Conservation (phyloP, 208 protist genomes). For the Trypanosoma cruzi region DNA sequence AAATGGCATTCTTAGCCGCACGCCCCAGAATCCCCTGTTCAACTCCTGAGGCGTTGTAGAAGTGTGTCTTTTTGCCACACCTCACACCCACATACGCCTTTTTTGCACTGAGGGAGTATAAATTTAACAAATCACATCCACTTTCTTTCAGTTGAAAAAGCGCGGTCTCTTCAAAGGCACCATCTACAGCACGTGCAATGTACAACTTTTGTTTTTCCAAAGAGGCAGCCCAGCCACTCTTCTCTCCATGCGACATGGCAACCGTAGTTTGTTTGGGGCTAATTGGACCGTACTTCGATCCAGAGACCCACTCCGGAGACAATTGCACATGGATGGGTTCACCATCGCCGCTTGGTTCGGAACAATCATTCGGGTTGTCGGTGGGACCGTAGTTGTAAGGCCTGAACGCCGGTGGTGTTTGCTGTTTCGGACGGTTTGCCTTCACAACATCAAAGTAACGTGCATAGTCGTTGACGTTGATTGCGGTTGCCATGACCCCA, state of each 20-base stretch:
- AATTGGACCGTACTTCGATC: neutral
- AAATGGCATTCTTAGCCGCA: slow-evolving; percentile 7
- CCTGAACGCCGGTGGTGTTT: neutral
- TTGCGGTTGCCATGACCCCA: slow-evolving; percentile 13
- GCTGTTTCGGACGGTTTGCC: neutral
- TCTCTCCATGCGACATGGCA: neutral
- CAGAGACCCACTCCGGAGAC: slow-evolving; percentile 16
- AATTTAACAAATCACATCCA: slow-evolving; percentile 1
- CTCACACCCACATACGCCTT: slow-evolving; percentile 14
- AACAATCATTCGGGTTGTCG: slow-evolving; percentile 23
- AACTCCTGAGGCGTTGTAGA: slow-evolving; percentile 7
- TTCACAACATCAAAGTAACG: slow-evolving; percentile 14
- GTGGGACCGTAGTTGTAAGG: slow-evolving; percentile 20
- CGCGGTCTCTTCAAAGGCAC: slow-evolving; percentile 4
- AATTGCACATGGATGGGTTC: neutral
- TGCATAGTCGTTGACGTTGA: slow-evolving; percentile 16
- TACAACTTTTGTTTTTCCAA: neutral
- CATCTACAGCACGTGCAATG: slow-evolving; percentile 4
- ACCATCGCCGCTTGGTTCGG: neutral
- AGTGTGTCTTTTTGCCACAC: slow-evolving; percentile 1
- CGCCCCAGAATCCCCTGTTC: neutral
- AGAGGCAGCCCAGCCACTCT: slow-evolving; percentile 8
- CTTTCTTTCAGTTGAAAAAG: neutral
- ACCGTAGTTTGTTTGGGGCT: neutral
- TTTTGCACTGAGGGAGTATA: slow-evolving; percentile 1